Evolutionary conservation across 441 rosid species (phyloP).

Genomic region (Croton setiger): DNA sequence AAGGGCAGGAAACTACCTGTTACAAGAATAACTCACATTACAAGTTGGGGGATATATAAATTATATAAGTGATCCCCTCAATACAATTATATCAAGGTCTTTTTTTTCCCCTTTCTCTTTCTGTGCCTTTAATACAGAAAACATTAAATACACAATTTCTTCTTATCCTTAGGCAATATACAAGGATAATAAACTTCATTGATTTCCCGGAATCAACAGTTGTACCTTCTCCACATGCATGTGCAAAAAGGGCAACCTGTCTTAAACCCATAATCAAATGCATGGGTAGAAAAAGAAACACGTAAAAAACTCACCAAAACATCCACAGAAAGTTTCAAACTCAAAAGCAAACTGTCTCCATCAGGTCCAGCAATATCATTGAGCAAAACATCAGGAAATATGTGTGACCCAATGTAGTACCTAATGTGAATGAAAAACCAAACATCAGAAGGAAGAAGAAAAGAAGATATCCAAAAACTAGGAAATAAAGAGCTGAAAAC

Average conservation of each 20-base stretch:
- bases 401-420: constrained; percentile 77
- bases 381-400: constrained; percentile 93
- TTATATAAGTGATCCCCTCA: neutral
- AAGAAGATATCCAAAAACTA: constrained; percentile 11
- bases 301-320: constrained; percentile 62
- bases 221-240: neutral
- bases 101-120: neutral
- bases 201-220: constrained; percentile 4
- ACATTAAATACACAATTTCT: no score
- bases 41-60: constrained; percentile 8
- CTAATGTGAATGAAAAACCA: constrained; percentile 35
- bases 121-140: neutral
- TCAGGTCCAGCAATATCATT: constrained; percentile 93
- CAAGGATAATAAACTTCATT: neutral
- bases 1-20: constrained; percentile 97
- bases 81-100: neutral
- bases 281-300: neutral
- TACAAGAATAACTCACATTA: constrained; percentile 17
- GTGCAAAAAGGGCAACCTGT: neutral
- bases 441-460: constrained; percentile 20
- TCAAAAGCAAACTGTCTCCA: constrained; percentile 81
- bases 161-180: no score
- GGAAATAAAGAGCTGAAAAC: neutral
- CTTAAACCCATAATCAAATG: neutral
- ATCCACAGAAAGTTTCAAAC: constrained; percentile 95